Percentiles rank a stretch among this genome's conserved stretches.
Conservation (phyloP, 208 protist genomes). For the Polymyxa betae region DNA sequence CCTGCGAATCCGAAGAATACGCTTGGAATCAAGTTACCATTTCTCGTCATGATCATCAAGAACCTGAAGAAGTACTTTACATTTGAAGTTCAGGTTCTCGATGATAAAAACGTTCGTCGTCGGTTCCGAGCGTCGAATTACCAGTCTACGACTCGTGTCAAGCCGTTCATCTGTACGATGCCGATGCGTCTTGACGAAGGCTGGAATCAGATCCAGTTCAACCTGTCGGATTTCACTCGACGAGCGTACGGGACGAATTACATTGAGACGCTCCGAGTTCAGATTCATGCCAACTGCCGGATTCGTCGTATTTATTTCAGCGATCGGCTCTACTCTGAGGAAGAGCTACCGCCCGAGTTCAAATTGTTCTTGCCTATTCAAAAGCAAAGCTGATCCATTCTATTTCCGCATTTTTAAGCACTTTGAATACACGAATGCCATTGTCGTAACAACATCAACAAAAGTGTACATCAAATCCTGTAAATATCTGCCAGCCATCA, state of each 20-base stretch:
- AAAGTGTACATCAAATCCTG: no score
- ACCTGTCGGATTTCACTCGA: slow-evolving; percentile 97
- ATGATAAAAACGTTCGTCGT: slow-evolving; percentile 96
- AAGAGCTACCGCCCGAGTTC: slow-evolving; percentile 98
- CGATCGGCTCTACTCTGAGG: slow-evolving; percentile 97
- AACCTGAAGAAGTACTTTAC: slow-evolving; percentile 99
- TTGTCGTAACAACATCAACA: not conserved
- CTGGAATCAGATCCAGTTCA: slow-evolving; percentile 99
- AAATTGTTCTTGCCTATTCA: slow-evolving; percentile 93
- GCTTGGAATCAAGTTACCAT: slow-evolving; percentile 98
- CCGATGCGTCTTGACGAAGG: slow-evolving; percentile 98
- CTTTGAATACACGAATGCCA: not conserved
- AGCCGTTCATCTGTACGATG: slow-evolving; percentile 99
- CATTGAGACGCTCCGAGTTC: slow-evolving; percentile 95
- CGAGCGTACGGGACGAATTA: slow-evolving; percentile 99
- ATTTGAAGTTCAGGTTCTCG: slow-evolving; percentile 98
- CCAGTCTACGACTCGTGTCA: slow-evolving; percentile 94
- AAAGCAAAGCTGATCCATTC: slow-evolving; percentile 1
- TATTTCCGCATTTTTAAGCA: not conserved
- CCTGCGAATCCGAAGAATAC: slow-evolving; percentile 92
- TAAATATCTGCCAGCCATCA: no score
- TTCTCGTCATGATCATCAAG: slow-evolving; percentile 98
- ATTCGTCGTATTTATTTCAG: slow-evolving; percentile 98
- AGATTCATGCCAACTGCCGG: slow-evolving; percentile 97
- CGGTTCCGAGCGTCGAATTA: slow-evolving; percentile 98